phyloP scores from a whole-genome alignment of 1,139 yeast genomes.

The Yueomyces sp. region DNA sequence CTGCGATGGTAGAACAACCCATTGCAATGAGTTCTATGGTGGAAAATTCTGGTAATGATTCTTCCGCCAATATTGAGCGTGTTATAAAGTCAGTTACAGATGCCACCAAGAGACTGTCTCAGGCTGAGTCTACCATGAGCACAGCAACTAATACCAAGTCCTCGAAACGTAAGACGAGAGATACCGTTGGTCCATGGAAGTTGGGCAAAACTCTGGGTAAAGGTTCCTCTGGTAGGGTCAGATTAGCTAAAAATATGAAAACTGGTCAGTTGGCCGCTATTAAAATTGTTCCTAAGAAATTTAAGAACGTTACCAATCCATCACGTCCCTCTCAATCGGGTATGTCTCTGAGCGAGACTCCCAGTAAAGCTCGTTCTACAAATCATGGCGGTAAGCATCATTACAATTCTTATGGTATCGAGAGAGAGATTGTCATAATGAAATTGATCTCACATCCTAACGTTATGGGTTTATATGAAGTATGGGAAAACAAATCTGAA shows the following conservation, averaged over 20 bases:
- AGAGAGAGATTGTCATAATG: conserved; percentile 74
- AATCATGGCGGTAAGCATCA: conserved; percentile 15
- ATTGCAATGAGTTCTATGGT: too few relatives aligned
- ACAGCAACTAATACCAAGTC: conserved; percentile 15
- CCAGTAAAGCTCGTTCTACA: conserved; percentile 27
- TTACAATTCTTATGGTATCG: conserved; percentile 54
- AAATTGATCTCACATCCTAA: conserved; percentile 65
- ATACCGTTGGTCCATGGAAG: conserved; percentile 64
- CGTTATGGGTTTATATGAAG: conserved; percentile 64
- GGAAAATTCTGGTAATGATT: too few relatives aligned
- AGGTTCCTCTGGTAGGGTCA: conserved; percentile 73
- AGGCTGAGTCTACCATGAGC: conserved; percentile 31
- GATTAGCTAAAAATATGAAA: conserved; percentile 53
- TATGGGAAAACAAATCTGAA: conserved; percentile 74
- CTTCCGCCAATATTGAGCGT: conserved; percentile 10
- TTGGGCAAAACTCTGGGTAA: conserved; percentile 68
- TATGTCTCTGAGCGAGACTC: conserved; percentile 12
- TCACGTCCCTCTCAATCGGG: conserved; percentile 5
- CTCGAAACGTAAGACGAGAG: conserved; percentile 21
- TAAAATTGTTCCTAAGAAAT: conserved; percentile 54
- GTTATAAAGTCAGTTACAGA: conserved; percentile 37
- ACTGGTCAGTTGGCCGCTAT: conserved; percentile 75
- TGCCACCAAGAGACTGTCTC: conserved; percentile 53
- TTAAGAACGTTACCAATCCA: conserved; percentile 3
- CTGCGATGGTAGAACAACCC: background rate